Conservation (phyloP, 2,329 filamentous ascomycete genomes). For the Emergomyces pasteurianus region DNA sequence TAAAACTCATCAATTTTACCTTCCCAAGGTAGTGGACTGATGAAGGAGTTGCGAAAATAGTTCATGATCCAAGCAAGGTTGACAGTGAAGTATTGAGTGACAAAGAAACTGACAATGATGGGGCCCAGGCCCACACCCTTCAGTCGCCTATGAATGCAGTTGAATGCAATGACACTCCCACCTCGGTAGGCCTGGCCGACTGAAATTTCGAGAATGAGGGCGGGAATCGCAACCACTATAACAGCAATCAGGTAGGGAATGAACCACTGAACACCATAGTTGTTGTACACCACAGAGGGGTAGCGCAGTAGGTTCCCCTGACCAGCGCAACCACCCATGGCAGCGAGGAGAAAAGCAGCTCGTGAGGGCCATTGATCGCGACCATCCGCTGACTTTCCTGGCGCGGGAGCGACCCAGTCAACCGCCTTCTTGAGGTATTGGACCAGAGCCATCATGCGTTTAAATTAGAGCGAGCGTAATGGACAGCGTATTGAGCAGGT, state of each 20-base stretch:
- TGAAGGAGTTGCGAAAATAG: slow-evolving; percentile 46
- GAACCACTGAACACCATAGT: slow-evolving; percentile 49
- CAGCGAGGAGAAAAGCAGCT: slow-evolving; percentile 44
- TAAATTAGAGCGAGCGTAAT: neutral
- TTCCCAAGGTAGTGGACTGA: slow-evolving; percentile 44
- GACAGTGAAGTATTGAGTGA: slow-evolving; percentile 47
- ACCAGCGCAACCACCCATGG: slow-evolving; percentile 47
- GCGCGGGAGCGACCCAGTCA: slow-evolving; percentile 22
- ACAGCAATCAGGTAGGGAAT: slow-evolving; percentile 46
- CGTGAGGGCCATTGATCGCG: slow-evolving; percentile 46
- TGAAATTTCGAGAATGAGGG: slow-evolving; percentile 44
- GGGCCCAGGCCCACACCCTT: slow-evolving; percentile 44
- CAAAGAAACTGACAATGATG: slow-evolving; percentile 42
- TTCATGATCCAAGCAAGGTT: slow-evolving; percentile 49
- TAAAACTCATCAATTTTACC: slow-evolving; percentile 43
- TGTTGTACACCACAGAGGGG: slow-evolving; percentile 49
- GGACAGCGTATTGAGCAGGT: neutral
- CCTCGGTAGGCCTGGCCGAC: slow-evolving; percentile 44
- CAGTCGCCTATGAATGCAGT: slow-evolving; percentile 41
- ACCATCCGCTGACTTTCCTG: slow-evolving; percentile 28
- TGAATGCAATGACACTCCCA: slow-evolving; percentile 44
- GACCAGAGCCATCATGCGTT: slow-evolving; percentile 1
- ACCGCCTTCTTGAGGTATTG: slow-evolving; percentile 13
- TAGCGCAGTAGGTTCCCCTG: slow-evolving; percentile 48
- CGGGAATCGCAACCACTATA: slow-evolving; percentile 45